A percentile compares a stretch with the other conserved stretches of the same genome.
These are phyloP conservation scores for Suhomyces ambrosiae DNA, from an alignment of 1,139 yeast species.

Conservation along the genomic window DNA sequence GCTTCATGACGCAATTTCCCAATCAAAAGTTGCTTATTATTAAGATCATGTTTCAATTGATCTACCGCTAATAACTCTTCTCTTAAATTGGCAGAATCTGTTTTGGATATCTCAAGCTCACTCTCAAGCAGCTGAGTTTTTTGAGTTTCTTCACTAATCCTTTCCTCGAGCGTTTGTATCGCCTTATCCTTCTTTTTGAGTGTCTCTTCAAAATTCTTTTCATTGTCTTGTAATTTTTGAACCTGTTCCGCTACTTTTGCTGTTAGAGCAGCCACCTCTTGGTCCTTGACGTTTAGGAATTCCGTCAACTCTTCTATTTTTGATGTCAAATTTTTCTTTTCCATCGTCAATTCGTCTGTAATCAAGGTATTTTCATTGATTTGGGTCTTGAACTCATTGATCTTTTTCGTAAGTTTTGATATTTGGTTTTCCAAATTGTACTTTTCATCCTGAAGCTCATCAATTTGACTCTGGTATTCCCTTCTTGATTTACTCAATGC, in stretches of 20 bases:
- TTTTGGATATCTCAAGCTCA: constrained; percentile 19
- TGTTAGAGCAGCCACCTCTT: constrained; percentile 15
- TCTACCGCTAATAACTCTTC: constrained; percentile 16
- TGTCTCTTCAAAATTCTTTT: constrained; percentile 1
- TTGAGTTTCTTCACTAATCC: not conserved
- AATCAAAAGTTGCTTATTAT: constrained; percentile 74
- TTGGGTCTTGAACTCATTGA: constrained; percentile 43
- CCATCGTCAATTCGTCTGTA: constrained; percentile 50
- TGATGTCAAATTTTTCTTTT: constrained; percentile 41
- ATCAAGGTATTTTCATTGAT: constrained; percentile 50
- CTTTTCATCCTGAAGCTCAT: constrained; percentile 47
- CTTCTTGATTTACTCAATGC: constrained; percentile 50
- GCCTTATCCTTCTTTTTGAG: constrained; percentile 10
- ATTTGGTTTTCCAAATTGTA: constrained; percentile 45
- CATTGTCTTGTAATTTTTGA: constrained; percentile 11
- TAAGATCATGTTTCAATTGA: constrained; percentile 39
- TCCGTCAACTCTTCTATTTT: constrained; percentile 52
- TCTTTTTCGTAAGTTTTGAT: constrained; percentile 33
- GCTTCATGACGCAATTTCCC: constrained; percentile 96
- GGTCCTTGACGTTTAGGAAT: constrained; percentile 2
- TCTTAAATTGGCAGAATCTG: constrained; percentile 10
- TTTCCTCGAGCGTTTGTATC: constrained; percentile 8
- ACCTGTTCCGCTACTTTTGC: constrained; percentile 4
- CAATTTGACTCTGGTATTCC: constrained; percentile 47
- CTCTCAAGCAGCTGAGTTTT: constrained; percentile 17